Conservation (phyloP, 768 basidiomycete species). For the Trametes maxima region DNA sequence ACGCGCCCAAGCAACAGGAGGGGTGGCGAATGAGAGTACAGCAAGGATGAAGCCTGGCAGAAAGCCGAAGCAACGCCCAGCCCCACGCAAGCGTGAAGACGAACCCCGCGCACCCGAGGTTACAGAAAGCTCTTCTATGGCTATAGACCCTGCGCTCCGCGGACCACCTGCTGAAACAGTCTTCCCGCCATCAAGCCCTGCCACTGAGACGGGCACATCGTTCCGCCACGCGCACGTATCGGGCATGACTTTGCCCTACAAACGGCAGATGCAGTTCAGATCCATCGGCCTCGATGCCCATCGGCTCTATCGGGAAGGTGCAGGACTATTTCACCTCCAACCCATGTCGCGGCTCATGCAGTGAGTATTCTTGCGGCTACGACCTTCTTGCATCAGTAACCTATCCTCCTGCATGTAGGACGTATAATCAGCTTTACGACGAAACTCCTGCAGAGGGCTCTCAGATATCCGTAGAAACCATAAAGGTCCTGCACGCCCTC, state of each 20-base stretch:
- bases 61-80: slow-evolving; percentile 26
- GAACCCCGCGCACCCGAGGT: neutral
- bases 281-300: slow-evolving; percentile 48
- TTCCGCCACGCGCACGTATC: slow-evolving; percentile 29
- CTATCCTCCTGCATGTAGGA: slow-evolving; percentile 18
- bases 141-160: neutral
- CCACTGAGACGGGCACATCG: neutral
- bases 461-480: slow-evolving; percentile 49
- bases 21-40: slow-evolving; percentile 31
- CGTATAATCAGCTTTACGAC: slow-evolving; percentile 35
- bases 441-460: slow-evolving; percentile 30
- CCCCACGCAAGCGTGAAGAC: neutral
- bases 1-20: slow-evolving; percentile 53
- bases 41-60: slow-evolving; percentile 45
- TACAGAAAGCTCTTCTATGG: slow-evolving; percentile 3
- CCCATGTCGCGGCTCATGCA: slow-evolving; percentile 43
- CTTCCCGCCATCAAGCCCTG: neutral
- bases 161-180: neutral
- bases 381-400: neutral
- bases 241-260: slow-evolving; percentile 50
- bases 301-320: slow-evolving; percentile 43
- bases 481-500: slow-evolving; percentile 48
- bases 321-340: slow-evolving; percentile 52
- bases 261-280: slow-evolving; percentile 44
- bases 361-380: slow-evolving; percentile 33